Conservation (phyloP, 2,329 filamentous ascomycete species). For the Simplicillium sp. region DNA sequence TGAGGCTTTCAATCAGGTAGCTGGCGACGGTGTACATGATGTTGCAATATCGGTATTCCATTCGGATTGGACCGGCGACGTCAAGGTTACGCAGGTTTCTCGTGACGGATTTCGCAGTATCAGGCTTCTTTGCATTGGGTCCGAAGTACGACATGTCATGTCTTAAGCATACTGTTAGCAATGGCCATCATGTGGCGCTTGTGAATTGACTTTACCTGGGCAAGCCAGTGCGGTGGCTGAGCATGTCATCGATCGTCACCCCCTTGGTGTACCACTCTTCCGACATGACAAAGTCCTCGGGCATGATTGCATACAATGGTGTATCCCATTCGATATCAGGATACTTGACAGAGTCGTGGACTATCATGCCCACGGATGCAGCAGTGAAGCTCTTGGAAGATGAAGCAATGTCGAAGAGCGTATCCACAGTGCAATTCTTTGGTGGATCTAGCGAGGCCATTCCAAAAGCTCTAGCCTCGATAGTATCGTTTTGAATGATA, state of each 20-base stretch:
- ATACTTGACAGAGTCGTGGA: conserved; percentile 1
- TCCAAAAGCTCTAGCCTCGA: not conserved
- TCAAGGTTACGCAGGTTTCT: conserved; percentile 5
- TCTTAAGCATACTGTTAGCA: not conserved
- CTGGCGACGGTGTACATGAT: conserved; percentile 6
- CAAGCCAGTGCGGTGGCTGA: conserved; percentile 4
- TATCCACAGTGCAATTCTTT: not conserved
- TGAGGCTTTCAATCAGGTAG: conserved; percentile 2
- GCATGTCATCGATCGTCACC: conserved; percentile 5
- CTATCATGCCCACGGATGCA: conserved; percentile 1
- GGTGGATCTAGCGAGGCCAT: not conserved
- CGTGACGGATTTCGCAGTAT: conserved; percentile 4
- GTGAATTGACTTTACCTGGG: not conserved
- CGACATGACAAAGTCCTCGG: conserved; percentile 4
- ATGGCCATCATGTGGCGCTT: not conserved
- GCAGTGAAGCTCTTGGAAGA: conserved; percentile 5
- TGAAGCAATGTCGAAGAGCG: conserved; percentile 5
- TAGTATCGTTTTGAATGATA: conserved; percentile 1
- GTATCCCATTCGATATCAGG: conserved; percentile 3
- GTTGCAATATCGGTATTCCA: conserved; percentile 3
- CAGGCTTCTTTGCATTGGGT: conserved; percentile 1
- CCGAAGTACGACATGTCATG: conserved; percentile 4
- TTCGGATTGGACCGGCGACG: conserved; percentile 4
- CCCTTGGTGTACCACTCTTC: conserved; percentile 4
- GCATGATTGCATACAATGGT: conserved; percentile 1